phyloP scores from a whole-genome alignment of 1,139 yeast species.

The Wickerhamomyces sp. region DNA sequence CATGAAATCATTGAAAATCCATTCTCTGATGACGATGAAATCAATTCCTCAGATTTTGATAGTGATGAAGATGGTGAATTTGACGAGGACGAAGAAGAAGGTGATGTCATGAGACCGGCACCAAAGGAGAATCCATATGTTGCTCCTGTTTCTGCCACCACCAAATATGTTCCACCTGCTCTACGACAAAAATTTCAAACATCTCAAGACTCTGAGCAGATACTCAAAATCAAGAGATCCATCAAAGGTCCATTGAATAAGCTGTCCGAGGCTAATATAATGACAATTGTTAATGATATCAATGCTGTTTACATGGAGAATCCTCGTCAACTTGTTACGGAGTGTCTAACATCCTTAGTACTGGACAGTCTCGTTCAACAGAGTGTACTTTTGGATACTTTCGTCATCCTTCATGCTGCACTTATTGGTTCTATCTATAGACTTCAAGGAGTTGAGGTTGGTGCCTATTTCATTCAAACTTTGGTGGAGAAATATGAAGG shows the following conservation, averaged over 20 bases:
- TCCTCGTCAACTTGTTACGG: conserved; percentile 76
- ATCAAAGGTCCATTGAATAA: conserved; percentile 81
- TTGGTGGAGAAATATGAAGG: conserved; percentile 62
- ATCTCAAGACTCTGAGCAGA: conserved; percentile 42
- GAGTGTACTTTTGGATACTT: conserved; percentile 63
- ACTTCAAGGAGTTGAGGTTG: conserved; percentile 82
- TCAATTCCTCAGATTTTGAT: conserved; percentile 45
- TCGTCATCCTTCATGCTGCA: conserved; percentile 76
- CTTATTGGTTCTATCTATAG: conserved; percentile 72
- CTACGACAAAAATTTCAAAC: conserved; percentile 49
- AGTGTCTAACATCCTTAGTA: conserved; percentile 56
- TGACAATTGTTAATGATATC: conserved; percentile 64
- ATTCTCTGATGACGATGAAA: conserved; percentile 42
- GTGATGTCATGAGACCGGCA: conserved; percentile 28
- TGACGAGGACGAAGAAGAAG: conserved; percentile 31
- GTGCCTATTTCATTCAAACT: conserved; percentile 79
- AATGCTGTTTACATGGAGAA: conserved; percentile 55
- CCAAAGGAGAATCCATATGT: conserved; percentile 77
- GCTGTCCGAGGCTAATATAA: conserved; percentile 79
- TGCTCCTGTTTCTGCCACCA: conserved; percentile 51
- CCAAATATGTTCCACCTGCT: conserved; percentile 78
- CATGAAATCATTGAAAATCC: conserved; percentile 26
- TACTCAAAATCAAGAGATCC: conserved; percentile 46
- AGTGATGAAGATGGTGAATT: conserved; percentile 26
- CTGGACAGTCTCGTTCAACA: conserved; percentile 69